These are phyloP conservation scores for Podila epicladia DNA, from an alignment of 192 early-diverging fungal genomes.

Conservation along the genomic window DNA sequence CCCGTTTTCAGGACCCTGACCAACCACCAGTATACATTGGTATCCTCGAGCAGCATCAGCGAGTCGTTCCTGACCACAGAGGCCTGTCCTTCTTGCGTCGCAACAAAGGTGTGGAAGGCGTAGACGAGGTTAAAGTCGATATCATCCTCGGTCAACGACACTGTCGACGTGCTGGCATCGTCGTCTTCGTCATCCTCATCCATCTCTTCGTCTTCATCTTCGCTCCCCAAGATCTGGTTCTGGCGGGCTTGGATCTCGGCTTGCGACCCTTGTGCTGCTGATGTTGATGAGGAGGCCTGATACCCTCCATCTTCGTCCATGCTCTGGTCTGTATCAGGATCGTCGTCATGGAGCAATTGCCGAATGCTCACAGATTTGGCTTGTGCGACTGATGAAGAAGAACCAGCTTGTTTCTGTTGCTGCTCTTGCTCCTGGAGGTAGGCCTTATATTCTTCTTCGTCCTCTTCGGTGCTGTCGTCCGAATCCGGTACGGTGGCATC, in stretches of 20 bases:
- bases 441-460: conserved; percentile 40
- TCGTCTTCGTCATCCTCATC: conserved; percentile 53
- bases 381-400: not conserved
- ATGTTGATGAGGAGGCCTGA: not conserved
- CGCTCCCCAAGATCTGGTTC: conserved; percentile 48
- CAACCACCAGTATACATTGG: conserved; percentile 87
- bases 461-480: conserved; percentile 47
- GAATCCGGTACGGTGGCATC: conserved; percentile 32
- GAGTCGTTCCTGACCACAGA: conserved; percentile 82
- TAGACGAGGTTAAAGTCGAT: conserved; percentile 86
- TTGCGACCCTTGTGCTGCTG: not conserved
- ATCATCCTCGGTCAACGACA: conserved; percentile 64
- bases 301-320: conserved; percentile 12
- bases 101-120: conserved; percentile 87
- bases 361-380: conserved; percentile 4
- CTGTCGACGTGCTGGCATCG: conserved; percentile 34
- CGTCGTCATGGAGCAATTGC: conserved; percentile 4
- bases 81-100: conserved; percentile 86
- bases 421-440: conserved; percentile 39
- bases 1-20: conserved; percentile 74
- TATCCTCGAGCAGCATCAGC: conserved; percentile 84
- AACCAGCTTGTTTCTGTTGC: conserved; percentile 3
- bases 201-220: conserved; percentile 49
- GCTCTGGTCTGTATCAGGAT: conserved; percentile 14
- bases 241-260: conserved; percentile 33